A percentile compares a stretch with the other conserved stretches of the same genome.
Evolutionary conservation across 2,329 filamentous ascomycete genomes (phyloP).

Genomic region (Apiospora arundinis): DNA sequence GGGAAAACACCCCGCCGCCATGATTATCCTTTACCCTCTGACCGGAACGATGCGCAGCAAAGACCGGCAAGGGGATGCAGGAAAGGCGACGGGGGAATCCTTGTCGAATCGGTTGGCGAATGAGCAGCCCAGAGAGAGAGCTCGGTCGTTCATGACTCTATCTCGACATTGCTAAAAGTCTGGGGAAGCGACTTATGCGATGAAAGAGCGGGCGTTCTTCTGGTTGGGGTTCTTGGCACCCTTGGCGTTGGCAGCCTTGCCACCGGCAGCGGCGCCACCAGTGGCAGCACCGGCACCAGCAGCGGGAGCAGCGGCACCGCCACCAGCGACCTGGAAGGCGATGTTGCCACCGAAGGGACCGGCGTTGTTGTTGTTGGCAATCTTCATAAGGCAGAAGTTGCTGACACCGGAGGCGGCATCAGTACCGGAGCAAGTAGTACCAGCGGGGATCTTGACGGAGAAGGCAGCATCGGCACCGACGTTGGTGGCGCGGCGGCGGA

Average conservation of each 20-base stretch:
- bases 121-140: background rate
- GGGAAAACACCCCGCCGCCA: too few species aligned
- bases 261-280: background rate
- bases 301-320: constrained; percentile 5
- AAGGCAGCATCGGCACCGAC: background rate
- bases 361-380: constrained; percentile 30
- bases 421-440: constrained; percentile 29
- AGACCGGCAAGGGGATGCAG: background rate
- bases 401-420: constrained; percentile 21
- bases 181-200: background rate
- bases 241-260: background rate
- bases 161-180: background rate
- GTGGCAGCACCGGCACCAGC: background rate
- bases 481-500: constrained; percentile 20
- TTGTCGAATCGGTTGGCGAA: background rate
- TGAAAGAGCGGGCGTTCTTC: constrained; percentile 15
- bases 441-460: constrained; percentile 29
- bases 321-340: constrained; percentile 31
- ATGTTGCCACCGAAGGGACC: constrained; percentile 31
- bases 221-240: constrained; percentile 17
- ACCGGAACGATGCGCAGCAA: background rate
- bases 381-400: constrained; percentile 32
- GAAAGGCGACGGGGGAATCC: background rate
- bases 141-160: background rate
- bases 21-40: background rate